phyloP scores from a whole-genome alignment of 2,329 filamentous ascomycete genomes.

The Diaporthe velutina region DNA sequence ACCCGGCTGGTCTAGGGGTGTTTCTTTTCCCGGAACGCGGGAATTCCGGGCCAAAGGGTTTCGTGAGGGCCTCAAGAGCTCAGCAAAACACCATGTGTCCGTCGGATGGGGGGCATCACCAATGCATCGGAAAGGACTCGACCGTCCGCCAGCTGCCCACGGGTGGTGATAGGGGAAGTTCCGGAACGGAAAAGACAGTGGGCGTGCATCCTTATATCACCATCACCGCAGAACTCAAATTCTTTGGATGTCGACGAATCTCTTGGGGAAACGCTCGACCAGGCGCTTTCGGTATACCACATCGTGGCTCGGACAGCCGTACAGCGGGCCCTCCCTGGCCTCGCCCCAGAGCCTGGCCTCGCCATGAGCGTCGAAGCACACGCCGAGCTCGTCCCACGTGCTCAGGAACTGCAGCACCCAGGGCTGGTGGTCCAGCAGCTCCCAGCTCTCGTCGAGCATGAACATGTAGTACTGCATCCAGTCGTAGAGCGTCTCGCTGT shows the following conservation, averaged over 20 bases:
- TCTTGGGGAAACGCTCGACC: conserved; percentile 39
- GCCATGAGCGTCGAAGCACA: conserved; percentile 37
- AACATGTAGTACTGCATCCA: conserved; percentile 41
- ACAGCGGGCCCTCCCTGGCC: conserved; percentile 38
- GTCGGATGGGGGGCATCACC: neutral
- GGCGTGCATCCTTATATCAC: neutral
- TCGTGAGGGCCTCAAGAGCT: neutral
- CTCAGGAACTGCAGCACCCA: conserved; percentile 40
- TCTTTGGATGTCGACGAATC: conserved; percentile 37
- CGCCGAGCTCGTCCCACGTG: conserved; percentile 38
- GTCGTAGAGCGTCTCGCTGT: conserved; percentile 37
- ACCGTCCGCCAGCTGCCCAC: neutral
- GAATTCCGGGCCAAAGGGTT: neutral
- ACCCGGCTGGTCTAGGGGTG: conserved; percentile 12
- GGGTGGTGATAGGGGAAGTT: neutral
- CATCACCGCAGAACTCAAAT: conserved; percentile 30
- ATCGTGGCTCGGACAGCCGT: conserved; percentile 39
- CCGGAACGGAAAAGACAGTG: neutral
- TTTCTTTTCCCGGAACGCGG: conserved; percentile 5
- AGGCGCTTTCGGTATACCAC: conserved; percentile 38
- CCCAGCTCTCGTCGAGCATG: conserved; percentile 40
- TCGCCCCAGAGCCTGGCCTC: conserved; percentile 38
- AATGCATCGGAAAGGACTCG: neutral
- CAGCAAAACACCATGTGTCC: neutral
- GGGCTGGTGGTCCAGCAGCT: conserved; percentile 36